Base-by-base conservation (phyloP, 1,284 basidiomycete genomes). In the Ustanciosporium gigantosporum region DNA sequence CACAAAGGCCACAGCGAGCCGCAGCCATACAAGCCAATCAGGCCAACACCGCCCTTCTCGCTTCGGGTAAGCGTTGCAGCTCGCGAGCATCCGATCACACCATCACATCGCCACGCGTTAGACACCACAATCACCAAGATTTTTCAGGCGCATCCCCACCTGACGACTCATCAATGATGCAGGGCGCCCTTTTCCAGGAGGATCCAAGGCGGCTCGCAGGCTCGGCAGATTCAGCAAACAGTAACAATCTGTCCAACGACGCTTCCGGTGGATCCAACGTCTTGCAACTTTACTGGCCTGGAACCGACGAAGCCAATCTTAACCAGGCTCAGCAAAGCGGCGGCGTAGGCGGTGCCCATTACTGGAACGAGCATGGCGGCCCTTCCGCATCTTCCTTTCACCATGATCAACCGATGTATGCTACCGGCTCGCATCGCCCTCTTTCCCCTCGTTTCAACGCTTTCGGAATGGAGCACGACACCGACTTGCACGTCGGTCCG, bases 1-100 rank as follows among this genome's bases (percentile, higher is more conserved):
- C 50, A 17, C 59, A 62, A 31, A 37, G 59, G 13, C 44, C 59
- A 15, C 59, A 62, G 31, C 27, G 59, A 25, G 59, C 59, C 19
- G 59, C 59, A 14, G 52, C 59, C 11, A 37, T 42, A n/a, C 52
- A 56, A 46, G 59, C 59, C 5, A 47, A 21, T 36, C 50, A 45
- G 21, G 59, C 52, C 23, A 62, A 51, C 44, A 38, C 37, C 14
- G 45, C 45, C 4, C 36, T 39, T 8, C 32, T 56, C 11, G 40
- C 59, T 4, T 35, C 59, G 3, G 52, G 52, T 22, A 40, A 46
- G 25, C 51, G 52, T 15, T 56, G 44, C 45, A 51, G 50, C 27
- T 51, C 52, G 19, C 51, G 48, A 29, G 32, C 52, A 3, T 45
- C 48, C 14, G 48, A 32, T 42, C 46, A 41, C 31, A 52, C 59